Evolutionary conservation across 176 grass and related monocot species (phyloP), one percentile per base, ranked within the genome.

Genomic region (Dactylis glomerata): DNA sequence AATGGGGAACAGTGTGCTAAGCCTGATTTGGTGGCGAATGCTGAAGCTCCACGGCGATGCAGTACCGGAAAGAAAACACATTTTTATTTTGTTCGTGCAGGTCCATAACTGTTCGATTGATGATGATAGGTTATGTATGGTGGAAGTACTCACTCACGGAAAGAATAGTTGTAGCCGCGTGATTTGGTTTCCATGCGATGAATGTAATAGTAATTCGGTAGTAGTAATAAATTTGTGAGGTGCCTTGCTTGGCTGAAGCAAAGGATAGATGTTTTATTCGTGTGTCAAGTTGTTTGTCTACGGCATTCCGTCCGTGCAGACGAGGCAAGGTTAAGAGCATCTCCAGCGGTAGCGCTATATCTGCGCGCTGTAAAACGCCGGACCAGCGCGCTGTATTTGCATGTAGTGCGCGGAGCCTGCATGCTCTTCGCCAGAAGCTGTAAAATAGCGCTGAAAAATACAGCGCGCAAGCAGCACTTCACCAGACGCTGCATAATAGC

Each of bases 261-360:
- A 78, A 63, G 71, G 63, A 86, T 51, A 14, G 72, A 77, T 89
- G 70, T 76, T 61, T 19, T 51, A 32, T 58, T 31, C 49, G 7
- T 81, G 32, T 1, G 51, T 54, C 51, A 82, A 69, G 51, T 9
- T 89, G 30, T 38, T 16, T 72, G 68, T 5, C 32, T 22, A 34
- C 32, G 23, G 17, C 23, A 28, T 28, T 69, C 68, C n/a, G 40
- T 58, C 57, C 57, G 55, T 16, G 64, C 40, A 36, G 12, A n/a
- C n/a, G n/a, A n/a, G n/a, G n/a, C n/a, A n/a, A n/a, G n/a, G n/a
- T n/a, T n/a, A n/a, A n/a, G n/a, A n/a, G n/a, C n/a, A n/a, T n/a
- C n/a, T n/a, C n/a, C n/a, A n/a, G n/a, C n/a, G n/a, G n/a, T n/a
- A n/a, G n/a, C n/a, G n/a, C n/a, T n/a, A n/a, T n/a, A n/a, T n/a